Evolutionary conservation across 1,284 basidiomycete genomes (phyloP).

Genomic region (Boletellus deceptivus): DNA sequence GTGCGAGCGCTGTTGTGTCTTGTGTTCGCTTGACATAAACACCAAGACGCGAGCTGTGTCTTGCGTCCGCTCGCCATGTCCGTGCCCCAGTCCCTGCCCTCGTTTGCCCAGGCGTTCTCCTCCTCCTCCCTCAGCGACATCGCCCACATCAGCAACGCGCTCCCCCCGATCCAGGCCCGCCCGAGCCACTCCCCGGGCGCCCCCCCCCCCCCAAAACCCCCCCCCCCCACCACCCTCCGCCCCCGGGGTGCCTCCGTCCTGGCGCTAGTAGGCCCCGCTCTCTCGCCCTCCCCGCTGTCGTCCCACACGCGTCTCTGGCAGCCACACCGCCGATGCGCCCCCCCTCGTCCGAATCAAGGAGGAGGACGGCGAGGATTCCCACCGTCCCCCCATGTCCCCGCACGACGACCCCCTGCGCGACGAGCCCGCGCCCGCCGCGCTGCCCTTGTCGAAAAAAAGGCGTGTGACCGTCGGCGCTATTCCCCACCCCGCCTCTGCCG

Average conservation of each 20-base stretch:
- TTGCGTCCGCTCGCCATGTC: slow-evolving; percentile 35
- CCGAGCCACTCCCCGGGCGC: slow-evolving; percentile 35
- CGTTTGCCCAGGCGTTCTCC: slow-evolving; percentile 71
- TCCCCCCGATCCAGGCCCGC: slow-evolving; percentile 60
- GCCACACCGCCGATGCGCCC: slow-evolving; percentile 25
- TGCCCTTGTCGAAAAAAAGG: slow-evolving; percentile 63
- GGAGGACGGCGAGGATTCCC: slow-evolving; percentile 51
- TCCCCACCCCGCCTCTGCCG: slow-evolving; percentile 46
- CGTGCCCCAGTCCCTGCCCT: slow-evolving; percentile 62
- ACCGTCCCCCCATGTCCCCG: slow-evolving; percentile 37
- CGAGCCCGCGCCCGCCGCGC: slow-evolving; percentile 41
- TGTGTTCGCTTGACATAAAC: too few species aligned
- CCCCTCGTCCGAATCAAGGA: slow-evolving; percentile 56
- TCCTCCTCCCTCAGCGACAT: slow-evolving; percentile 50
- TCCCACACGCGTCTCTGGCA: slow-evolving; percentile 26
- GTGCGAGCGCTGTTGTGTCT: too few species aligned
- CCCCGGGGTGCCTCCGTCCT: slow-evolving; percentile 15
- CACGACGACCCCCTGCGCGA: slow-evolving; percentile 18
- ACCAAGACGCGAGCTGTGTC: too few species aligned
- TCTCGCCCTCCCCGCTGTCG: too few species aligned
- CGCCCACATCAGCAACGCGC: slow-evolving; percentile 46
- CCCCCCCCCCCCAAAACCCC: slow-evolving; percentile 40
- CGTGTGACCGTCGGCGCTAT: slow-evolving; percentile 66
- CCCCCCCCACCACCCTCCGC: slow-evolving; percentile 35
- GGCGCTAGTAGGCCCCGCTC: slow-evolving; percentile 35